phyloP scores from a whole-genome alignment of 192 early-diverging fungal genomes.

The Umbelopsis ramanniana region DNA sequence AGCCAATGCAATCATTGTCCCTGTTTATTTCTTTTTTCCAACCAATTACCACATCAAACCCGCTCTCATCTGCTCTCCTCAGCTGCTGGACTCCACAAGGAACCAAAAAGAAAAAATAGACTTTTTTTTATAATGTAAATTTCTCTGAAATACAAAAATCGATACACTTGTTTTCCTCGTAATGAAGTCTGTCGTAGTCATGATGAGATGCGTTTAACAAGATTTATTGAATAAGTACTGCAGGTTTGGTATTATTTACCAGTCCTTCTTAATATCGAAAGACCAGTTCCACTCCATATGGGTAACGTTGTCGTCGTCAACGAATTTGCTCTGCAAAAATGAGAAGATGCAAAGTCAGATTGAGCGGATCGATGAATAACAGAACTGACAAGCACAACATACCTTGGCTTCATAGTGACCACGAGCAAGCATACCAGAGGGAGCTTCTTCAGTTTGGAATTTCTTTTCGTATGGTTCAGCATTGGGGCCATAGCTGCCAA shows the following conservation, averaged over 20 bases:
- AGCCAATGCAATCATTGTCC: background rate
- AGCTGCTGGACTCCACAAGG: background rate
- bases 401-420: constrained; percentile 88
- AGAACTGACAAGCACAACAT: constrained; percentile 27
- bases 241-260: constrained; percentile 30
- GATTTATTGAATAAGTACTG: constrained; percentile 18
- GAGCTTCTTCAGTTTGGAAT: constrained; percentile 88
- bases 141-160: constrained; percentile 21
- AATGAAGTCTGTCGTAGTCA: background rate
- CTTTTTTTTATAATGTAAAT: constrained; percentile 25
- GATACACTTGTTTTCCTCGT: constrained; percentile 21
- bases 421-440: constrained; percentile 88
- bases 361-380: no score
- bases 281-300: constrained; percentile 85
- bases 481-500: constrained; percentile 93
- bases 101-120: constrained; percentile 13
- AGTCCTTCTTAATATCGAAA: constrained; percentile 51
- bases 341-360: constrained; percentile 5
- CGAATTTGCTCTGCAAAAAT: constrained; percentile 73
- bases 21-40: background rate
- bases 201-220: constrained; percentile 1
- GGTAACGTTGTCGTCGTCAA: constrained; percentile 86
- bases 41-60: background rate
- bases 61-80: background rate
- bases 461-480: constrained; percentile 82